phyloP scores from a whole-genome alignment of 768 basidiomycete species.

The Kwoniella sp. region DNA sequence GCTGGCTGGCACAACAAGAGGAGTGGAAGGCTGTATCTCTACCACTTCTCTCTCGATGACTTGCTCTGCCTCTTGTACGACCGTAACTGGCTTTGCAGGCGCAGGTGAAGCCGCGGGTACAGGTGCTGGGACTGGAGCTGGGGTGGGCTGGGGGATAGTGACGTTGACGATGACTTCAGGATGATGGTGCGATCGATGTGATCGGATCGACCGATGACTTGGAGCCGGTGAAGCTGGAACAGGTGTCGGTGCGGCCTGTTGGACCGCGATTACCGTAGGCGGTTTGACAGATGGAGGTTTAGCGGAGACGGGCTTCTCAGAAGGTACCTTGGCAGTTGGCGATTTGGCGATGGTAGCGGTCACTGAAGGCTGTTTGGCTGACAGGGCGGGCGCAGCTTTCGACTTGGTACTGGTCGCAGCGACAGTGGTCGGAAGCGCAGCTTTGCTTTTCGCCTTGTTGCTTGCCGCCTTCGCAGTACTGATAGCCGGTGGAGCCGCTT shows the following conservation, averaged over 20 bases:
- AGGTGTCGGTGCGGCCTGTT: slow-evolving; percentile 5
- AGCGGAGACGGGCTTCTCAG: slow-evolving; percentile 18
- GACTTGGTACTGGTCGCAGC: background rate
- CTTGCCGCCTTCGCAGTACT: background rate
- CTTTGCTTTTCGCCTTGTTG: slow-evolving; percentile 1
- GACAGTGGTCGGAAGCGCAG: background rate
- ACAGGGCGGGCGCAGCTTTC: background rate
- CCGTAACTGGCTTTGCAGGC: slow-evolving; percentile 7
- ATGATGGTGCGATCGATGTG: slow-evolving; percentile 33
- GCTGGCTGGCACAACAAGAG: slow-evolving; percentile 11
- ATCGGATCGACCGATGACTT: slow-evolving; percentile 10
- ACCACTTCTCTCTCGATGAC: slow-evolving; percentile 12
- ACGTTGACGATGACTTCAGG: slow-evolving; percentile 44
- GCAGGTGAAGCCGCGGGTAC: slow-evolving; percentile 7
- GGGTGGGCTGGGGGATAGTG: slow-evolving; percentile 28
- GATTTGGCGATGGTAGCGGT: slow-evolving; percentile 3
- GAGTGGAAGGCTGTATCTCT: slow-evolving; percentile 5
- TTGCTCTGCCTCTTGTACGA: slow-evolving; percentile 1
- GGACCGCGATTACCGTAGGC: background rate
- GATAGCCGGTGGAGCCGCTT: background rate
- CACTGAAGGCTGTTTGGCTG: slow-evolving; percentile 5
- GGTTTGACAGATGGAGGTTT: slow-evolving; percentile 5
- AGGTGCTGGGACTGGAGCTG: slow-evolving; percentile 19
- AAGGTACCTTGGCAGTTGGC: slow-evolving; percentile 16
- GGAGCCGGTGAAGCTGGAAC: slow-evolving; percentile 15